phyloP scores from a whole-genome alignment of 2,329 filamentous ascomycete species.

The Sclerotiophoma versabilis region DNA sequence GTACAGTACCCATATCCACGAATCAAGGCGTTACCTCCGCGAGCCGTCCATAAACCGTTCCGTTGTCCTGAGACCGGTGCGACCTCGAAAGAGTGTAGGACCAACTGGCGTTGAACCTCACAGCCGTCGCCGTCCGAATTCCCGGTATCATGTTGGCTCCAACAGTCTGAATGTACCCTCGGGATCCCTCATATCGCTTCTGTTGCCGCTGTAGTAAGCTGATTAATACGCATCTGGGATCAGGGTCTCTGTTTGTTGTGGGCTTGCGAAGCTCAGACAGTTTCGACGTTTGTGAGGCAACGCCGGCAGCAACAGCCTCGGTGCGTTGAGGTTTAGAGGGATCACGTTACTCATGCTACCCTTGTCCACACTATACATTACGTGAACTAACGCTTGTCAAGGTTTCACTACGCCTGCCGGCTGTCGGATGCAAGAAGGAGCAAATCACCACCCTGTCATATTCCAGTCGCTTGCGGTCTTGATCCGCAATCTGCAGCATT shows the following conservation, averaged over 20 bases:
- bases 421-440: slow-evolving; percentile 5
- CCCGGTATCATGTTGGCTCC: slow-evolving; percentile 11
- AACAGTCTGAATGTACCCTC: slow-evolving; percentile 7
- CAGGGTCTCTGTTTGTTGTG: slow-evolving; percentile 8
- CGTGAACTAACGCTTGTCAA: slow-evolving; percentile 18
- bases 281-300: slow-evolving; percentile 17
- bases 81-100: slow-evolving; percentile 26
- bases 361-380: slow-evolving; percentile 5
- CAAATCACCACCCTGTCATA: slow-evolving; percentile 13
- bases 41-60: slow-evolving; percentile 28
- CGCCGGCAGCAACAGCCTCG: slow-evolving; percentile 13
- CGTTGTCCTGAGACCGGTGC: slow-evolving; percentile 38
- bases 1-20: slow-evolving; percentile 32
- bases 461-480: slow-evolving; percentile 13
- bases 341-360: slow-evolving; percentile 17
- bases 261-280: slow-evolving; percentile 11
- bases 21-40: slow-evolving; percentile 33
- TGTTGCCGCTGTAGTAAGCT: slow-evolving; percentile 14
- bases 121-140: slow-evolving; percentile 3
- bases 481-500: slow-evolving; percentile 19
- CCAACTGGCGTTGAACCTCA: slow-evolving; percentile 22
- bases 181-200: slow-evolving; percentile 15
- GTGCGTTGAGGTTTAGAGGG: slow-evolving; percentile 5
- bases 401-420: slow-evolving; percentile 15
- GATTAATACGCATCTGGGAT: slow-evolving; percentile 10